Percentiles rank a stretch among this genome's conserved stretches.
Evolutionary conservation across 2,329 filamentous ascomycete species (phyloP).

Genomic region (Clarireedia sp.): DNA sequence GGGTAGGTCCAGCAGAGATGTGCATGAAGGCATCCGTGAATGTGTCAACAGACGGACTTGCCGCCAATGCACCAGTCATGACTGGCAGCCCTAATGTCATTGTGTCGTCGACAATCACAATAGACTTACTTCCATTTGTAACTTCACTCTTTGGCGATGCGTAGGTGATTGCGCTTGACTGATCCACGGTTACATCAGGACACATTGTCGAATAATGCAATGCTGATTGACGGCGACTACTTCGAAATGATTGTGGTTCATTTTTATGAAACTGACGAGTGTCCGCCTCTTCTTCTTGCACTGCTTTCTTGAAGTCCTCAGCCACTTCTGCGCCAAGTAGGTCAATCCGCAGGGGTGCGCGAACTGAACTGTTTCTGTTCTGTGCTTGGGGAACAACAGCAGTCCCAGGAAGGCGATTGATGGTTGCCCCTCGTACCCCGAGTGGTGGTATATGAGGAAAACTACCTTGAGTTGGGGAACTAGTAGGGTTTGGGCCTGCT

Average conservation of each 20-base stretch:
- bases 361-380: slow-evolving; percentile 36
- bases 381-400: slow-evolving; percentile 51
- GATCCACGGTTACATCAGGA: slow-evolving; percentile 21
- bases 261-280: slow-evolving; percentile 14
- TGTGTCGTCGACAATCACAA: slow-evolving; percentile 64
- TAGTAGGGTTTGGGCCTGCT: slow-evolving; percentile 17
- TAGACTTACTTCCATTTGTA: slow-evolving; percentile 79
- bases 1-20: slow-evolving; percentile 46
- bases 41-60: slow-evolving; percentile 42
- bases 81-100: slow-evolving; percentile 32
- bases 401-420: slow-evolving; percentile 51
- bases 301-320: slow-evolving; percentile 70
- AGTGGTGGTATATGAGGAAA: slow-evolving; percentile 29
- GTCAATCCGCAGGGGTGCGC: slow-evolving; percentile 64
- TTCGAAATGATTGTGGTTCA: slow-evolving; percentile 18
- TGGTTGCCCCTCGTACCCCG: slow-evolving; percentile 38
- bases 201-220: slow-evolving; percentile 22
- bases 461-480: slow-evolving; percentile 31
- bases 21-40: slow-evolving; percentile 46
- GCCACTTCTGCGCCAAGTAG: slow-evolving; percentile 69
- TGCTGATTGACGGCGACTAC: slow-evolving; percentile 13
- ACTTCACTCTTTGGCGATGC: slow-evolving; percentile 21
- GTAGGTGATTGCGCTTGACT: slow-evolving; percentile 9
- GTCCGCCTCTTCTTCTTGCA: slow-evolving; percentile 52
- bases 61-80: slow-evolving; percentile 38